phyloP scores from a whole-genome alignment of 208 protist genomes.

The Angomonas ambiguus region DNA sequence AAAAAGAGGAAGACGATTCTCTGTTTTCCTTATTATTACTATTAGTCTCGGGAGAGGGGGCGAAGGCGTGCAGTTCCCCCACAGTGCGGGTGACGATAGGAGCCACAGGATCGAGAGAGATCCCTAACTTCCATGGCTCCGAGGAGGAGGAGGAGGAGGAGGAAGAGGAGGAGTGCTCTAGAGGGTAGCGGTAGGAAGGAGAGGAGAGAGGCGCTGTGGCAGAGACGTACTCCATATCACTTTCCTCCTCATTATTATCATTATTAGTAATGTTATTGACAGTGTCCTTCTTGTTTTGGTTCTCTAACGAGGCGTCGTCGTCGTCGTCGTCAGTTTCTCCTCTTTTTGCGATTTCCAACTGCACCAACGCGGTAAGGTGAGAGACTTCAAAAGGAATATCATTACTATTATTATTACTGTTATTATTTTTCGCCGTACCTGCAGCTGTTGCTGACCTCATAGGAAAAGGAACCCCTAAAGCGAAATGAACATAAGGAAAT shows the following conservation, averaged over 20 bases:
- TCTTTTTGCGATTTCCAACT: background rate
- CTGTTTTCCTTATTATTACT: background rate
- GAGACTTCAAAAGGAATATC: background rate
- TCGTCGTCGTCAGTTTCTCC: background rate
- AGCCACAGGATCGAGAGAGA: slow-evolving; percentile 43
- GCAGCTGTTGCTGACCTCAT: background rate
- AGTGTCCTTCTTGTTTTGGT: background rate
- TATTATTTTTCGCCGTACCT: background rate
- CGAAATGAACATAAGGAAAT: background rate
- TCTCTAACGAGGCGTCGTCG: background rate
- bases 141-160: no score
- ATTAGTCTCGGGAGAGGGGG: background rate
- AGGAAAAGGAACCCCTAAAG: no score
- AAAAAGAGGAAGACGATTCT: slow-evolving; percentile 4
- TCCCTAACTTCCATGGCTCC: slow-evolving; percentile 67
- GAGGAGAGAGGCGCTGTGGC: no score
- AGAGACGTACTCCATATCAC: background rate
- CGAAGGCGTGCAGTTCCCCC: slow-evolving; percentile 17
- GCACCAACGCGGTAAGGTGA: background rate
- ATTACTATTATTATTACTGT: background rate
- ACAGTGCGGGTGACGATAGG: slow-evolving; percentile 46
- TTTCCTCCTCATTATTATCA: background rate
- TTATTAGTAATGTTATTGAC: background rate
- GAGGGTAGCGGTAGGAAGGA: background rate
- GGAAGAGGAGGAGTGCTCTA: background rate